Conservation (phyloP, 2,329 filamentous ascomycete species). For the Hymenoscyphus fraxineus region DNA sequence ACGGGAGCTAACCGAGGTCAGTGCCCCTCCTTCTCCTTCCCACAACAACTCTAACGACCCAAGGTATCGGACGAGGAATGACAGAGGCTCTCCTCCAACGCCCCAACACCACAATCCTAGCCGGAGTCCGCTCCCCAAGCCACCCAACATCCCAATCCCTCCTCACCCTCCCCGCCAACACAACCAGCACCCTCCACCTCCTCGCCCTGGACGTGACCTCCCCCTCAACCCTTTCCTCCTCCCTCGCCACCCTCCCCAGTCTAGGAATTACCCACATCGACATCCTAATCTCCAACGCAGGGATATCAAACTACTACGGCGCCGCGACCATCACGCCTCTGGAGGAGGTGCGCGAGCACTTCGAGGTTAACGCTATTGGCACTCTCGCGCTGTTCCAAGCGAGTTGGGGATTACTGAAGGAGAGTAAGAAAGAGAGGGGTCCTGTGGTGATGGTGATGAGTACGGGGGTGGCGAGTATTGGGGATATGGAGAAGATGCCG, state of each 20-base stretch:
- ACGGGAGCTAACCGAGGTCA: conserved; percentile 39
- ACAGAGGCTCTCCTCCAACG: conserved; percentile 15
- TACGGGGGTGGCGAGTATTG: conserved; percentile 22
- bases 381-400: conserved; percentile 45
- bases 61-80: conserved; percentile 36
- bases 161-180: conserved; percentile 36
- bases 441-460: conserved; percentile 39
- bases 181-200: conserved; percentile 38
- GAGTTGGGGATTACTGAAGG: conserved; percentile 38
- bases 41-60: neutral
- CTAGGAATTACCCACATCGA: conserved; percentile 43
- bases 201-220: conserved; percentile 42
- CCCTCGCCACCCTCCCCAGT: conserved; percentile 33
- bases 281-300: conserved; percentile 51
- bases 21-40: neutral
- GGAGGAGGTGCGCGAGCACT: conserved; percentile 37
- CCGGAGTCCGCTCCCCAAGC: conserved; percentile 37
- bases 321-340: conserved; percentile 35
- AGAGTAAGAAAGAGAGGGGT: conserved; percentile 19
- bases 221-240: conserved; percentile 26
- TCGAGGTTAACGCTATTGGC: conserved; percentile 43
- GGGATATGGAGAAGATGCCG: conserved; percentile 15
- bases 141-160: conserved; percentile 33
- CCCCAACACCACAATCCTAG: conserved; percentile 26
- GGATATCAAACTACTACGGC: conserved; percentile 36